Evolutionary conservation across 148 eudicot genomes (phyloP), one percentile per base, ranked within the genome.

Genomic region (Mesembryanthemum crystallinum): DNA sequence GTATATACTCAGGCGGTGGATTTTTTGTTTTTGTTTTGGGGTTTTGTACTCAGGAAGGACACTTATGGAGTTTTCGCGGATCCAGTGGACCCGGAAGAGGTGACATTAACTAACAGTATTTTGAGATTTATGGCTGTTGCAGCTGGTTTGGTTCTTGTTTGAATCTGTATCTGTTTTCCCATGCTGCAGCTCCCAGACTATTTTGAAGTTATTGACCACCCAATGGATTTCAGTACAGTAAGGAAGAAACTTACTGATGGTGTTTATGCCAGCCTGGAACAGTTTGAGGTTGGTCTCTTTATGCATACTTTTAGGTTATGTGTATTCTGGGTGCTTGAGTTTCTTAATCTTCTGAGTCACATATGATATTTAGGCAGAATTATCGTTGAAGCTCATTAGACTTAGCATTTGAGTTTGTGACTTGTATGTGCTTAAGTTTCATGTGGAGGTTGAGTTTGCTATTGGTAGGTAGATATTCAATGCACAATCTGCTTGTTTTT

Each of bases 41-140:
- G 10, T 15, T 5, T 57, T 67, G 72, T 78, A 65, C 37, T 55
- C 85, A 95, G 98, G 87, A 92, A 95, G 89, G 98, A 92, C 73
- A 89, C 90, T 71, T 86, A 92, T 73, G 91, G 91, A 43, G 98
- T 92, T 25, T 95, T 85, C 75, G 89, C 98, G 4, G 94, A 90
- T 13, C 94, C 97, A 17, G 98, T 92, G 80, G 97, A 92, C 86
- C 86, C 88, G 0, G 82, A 90, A 72, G 98, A 95, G 98, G 98
- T 94, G 82, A 73, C 30, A 58, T 15, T 32, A 55, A 27, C 54
- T 43, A 43, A 24, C 45, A 33, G 47, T 47, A n/a, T 54, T 71
- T 25, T 21, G n/a, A 37, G 45, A 55, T 65, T 30, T 54, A 43
- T 73, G 72, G 35, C 55, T 39, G 71, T 42, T 49, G 79, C 55